phyloP scores from a whole-genome alignment of 2,329 filamentous ascomycete species.

The Arthrobotrys sphaeroides region DNA sequence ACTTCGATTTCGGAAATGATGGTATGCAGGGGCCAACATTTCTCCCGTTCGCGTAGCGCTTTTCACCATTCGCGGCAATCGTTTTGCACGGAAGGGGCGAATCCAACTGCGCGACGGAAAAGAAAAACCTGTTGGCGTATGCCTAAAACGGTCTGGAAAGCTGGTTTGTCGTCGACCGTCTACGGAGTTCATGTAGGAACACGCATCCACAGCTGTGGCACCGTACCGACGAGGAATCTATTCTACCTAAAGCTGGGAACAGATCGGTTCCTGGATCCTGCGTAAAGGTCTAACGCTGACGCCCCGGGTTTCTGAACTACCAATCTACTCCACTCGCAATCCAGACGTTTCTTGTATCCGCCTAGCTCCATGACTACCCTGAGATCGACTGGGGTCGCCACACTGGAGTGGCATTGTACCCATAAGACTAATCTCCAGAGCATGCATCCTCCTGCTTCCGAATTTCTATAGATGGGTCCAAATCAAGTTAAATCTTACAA shows the following conservation, averaged over 20 bases:
- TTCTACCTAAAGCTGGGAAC: slow-evolving; percentile 1
- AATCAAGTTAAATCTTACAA: slow-evolving; percentile 32
- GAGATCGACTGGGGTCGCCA: slow-evolving; percentile 2
- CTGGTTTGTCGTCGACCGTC: not conserved
- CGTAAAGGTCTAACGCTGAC: slow-evolving; percentile 6
- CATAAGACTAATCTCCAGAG: slow-evolving; percentile 6
- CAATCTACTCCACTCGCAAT: slow-evolving; percentile 12
- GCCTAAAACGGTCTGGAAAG: slow-evolving; percentile 10
- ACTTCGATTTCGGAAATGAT: slow-evolving; percentile 32
- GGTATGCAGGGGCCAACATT: slow-evolving; percentile 27
- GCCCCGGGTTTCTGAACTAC: slow-evolving; percentile 8
- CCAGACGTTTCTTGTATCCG: not conserved
- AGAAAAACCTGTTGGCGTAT: slow-evolving; percentile 7
- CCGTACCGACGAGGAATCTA: slow-evolving; percentile 31
- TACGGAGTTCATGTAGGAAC: slow-evolving; percentile 14
- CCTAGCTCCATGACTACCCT: slow-evolving; percentile 2
- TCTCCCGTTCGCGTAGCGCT: slow-evolving; percentile 28
- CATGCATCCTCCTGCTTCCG: slow-evolving; percentile 18
- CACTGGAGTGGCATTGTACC: not conserved
- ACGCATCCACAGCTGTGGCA: slow-evolving; percentile 5
- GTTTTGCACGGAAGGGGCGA: slow-evolving; percentile 6
- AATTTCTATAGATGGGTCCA: slow-evolving; percentile 20
- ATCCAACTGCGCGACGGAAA: not conserved
- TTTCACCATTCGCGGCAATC: slow-evolving; percentile 2
- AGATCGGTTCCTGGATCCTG: slow-evolving; percentile 11